Evolutionary conservation across 2,329 filamentous ascomycete species (phyloP), one percentile per base, ranked within the genome.

Genomic region (Thielaviopsis populi): DNA sequence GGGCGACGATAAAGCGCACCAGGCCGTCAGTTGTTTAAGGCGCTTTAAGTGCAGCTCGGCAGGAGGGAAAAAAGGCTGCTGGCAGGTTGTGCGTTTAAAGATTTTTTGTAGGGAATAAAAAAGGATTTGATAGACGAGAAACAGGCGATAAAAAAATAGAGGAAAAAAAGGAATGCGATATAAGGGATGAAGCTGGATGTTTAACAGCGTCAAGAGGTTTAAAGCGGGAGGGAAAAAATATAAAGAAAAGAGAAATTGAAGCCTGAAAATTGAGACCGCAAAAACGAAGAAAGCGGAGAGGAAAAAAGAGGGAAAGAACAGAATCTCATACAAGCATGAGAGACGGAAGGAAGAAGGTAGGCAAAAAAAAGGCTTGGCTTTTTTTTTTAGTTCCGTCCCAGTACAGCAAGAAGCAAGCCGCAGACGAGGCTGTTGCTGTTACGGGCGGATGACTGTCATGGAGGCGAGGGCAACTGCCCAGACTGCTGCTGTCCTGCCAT

Each of bases 281-380:
- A 53, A 22, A n/a, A 37, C 50, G n/a, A 61, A 42, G 59, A 43
- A 61, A 33, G 11, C 30, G 30, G 19, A 61, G 30, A 43, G 24
- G 11, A 48, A 33, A 54, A 54, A 54, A 33, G 40, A 43, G 40
- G 27, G 58, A 59, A 42, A 17, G 22, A 27, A 33, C 11, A 6
- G 2, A 13, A 27, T 43, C 7, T 7, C n/a, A 42, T 19, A 43
- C 11, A 37, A 59, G 54, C 37, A 59, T 27, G 37, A 59, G 53
- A 27, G 48, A 42, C 33, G 33, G 33, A 19, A 58, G 48, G 54
- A 63, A 42, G 43, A 33, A 42, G 17, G 17, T 15, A 56, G 30
- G 30, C 48, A 53, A 24, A 43, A 41, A 59, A 59, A 59, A 50
- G 27, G 24, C 53, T 63, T 59, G 61, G 30, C 33, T 62, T 42